Conservation (phyloP, 2,329 filamentous ascomycete genomes). For the Lecanoromycetidae sp. region DNA sequence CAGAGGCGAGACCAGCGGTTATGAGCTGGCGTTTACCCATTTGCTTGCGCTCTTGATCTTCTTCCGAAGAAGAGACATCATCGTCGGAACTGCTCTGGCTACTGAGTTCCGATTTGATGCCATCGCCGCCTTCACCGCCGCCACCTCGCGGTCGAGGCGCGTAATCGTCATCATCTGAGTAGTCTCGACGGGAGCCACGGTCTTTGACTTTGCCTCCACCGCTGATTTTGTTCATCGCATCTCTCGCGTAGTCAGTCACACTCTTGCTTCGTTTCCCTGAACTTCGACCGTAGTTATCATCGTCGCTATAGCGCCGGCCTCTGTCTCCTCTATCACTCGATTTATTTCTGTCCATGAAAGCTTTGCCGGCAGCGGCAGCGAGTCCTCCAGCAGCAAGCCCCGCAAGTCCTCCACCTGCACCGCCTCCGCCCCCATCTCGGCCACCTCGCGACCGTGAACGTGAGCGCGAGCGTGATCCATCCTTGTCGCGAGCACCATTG, state of each 20-base stretch:
- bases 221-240: slow-evolving; percentile 27
- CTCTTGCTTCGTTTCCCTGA: slow-evolving; percentile 34
- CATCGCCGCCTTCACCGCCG: slow-evolving; percentile 13
- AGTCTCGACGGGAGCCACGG: slow-evolving; percentile 13
- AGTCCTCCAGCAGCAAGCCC: slow-evolving; percentile 33
- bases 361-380: slow-evolving; percentile 37
- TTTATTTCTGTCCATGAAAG: slow-evolving; percentile 31
- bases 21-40: slow-evolving; percentile 52
- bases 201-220: slow-evolving; percentile 11
- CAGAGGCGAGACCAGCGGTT: slow-evolving; percentile 53
- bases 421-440: slow-evolving; percentile 26
- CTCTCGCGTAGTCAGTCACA: slow-evolving; percentile 33
- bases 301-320: slow-evolving; percentile 33
- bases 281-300: slow-evolving; percentile 37
- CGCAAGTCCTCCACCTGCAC: slow-evolving; percentile 33
- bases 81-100: slow-evolving; percentile 28
- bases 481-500: slow-evolving; percentile 49
- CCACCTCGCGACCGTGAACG: slow-evolving; percentile 39
- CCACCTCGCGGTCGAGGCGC: slow-evolving; percentile 12
- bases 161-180: slow-evolving; percentile 11
- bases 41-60: slow-evolving; percentile 51
- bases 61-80: slow-evolving; percentile 46
- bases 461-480: slow-evolving; percentile 57
- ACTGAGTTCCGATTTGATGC: slow-evolving; percentile 6
- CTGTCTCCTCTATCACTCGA: slow-evolving; percentile 23